phyloP scores from a whole-genome alignment of 495 filamentous ascomycete species.

The Talaromyces wortmannii region DNA sequence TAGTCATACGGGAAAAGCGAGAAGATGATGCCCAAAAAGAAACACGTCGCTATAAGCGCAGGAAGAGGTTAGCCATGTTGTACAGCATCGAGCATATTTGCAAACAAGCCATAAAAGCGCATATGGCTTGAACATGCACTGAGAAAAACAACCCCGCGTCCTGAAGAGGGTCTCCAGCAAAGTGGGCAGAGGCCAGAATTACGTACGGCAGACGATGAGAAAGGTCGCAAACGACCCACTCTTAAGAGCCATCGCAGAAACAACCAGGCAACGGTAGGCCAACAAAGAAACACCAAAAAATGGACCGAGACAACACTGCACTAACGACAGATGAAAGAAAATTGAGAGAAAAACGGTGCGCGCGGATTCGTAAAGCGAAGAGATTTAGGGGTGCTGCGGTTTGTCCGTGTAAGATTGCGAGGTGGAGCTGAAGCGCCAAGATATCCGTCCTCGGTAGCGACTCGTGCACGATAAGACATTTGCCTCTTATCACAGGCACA shows the following conservation, averaged over 20 bases:
- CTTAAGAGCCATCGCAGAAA: constrained; percentile 24
- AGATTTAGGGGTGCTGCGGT: neutral
- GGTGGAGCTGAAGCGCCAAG: neutral
- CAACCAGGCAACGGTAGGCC: neutral
- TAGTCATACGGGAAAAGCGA: constrained; percentile 96
- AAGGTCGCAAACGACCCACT: constrained; percentile 78
- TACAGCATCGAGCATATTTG: too few species aligned
- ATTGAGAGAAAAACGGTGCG: neutral
- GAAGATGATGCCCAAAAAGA: constrained; percentile 98
- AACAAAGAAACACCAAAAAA: neutral
- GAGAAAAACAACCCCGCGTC: neutral
- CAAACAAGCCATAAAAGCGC: too few species aligned
- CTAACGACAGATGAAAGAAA: neutral
- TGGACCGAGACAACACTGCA: neutral
- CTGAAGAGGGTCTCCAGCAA: neutral
- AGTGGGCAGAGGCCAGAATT: neutral
- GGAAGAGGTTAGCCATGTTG: neutral
- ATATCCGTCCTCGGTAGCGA: neutral
- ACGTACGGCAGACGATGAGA: constrained; percentile 88
- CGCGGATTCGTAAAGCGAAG: neutral
- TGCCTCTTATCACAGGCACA: neutral
- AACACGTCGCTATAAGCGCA: constrained; percentile 62
- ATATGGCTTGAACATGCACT: neutral
- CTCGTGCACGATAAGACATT: neutral
- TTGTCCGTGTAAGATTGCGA: neutral